A percentile compares a stretch with the other conserved stretches of the same genome.
These are phyloP conservation scores for Fusarium sp. DNA, from an alignment of 2,329 filamentous ascomycete species.

Conservation along the genomic window DNA sequence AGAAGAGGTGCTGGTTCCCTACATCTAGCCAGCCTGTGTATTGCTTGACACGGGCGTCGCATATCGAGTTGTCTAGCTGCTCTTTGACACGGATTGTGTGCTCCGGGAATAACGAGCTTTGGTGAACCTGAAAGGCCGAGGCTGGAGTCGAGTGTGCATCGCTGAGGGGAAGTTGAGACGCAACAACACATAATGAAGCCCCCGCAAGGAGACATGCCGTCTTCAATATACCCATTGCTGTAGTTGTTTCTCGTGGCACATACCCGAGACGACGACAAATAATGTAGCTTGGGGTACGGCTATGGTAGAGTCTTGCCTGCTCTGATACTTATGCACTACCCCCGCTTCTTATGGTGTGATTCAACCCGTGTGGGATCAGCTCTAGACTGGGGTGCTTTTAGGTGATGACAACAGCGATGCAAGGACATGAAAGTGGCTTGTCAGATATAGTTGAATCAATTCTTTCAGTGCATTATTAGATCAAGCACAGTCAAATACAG, in stretches of 20 bases:
- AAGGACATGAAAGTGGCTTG: neutral
- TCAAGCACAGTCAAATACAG: too few relatives aligned
- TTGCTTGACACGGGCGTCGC: constrained; percentile 34
- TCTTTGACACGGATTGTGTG: constrained; percentile 34
- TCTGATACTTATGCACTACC: neutral
- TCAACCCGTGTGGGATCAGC: neutral
- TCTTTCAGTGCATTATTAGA: neutral
- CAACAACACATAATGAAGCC: neutral
- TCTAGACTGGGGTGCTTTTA: constrained; percentile 12
- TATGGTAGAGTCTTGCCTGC: neutral
- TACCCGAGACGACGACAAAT: too few relatives aligned
- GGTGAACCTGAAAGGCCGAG: constrained; percentile 10
- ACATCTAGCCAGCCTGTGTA: constrained; percentile 36
- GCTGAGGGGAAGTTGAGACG: constrained; percentile 4
- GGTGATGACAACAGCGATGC: neutral
- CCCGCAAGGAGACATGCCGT: constrained; percentile 3
- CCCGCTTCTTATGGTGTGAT: constrained; percentile 3
- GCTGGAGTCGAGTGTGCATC: neutral
- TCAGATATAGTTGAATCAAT: neutral
- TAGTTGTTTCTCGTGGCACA: too few relatives aligned
- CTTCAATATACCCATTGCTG: constrained; percentile 9
- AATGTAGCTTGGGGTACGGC: too few relatives aligned
- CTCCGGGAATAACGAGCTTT: constrained; percentile 15
- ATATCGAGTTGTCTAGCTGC: constrained; percentile 23
- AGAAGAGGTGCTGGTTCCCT: constrained; percentile 32